Percentiles rank a stretch among this genome's conserved stretches.
These are phyloP conservation scores for Candida hungchunana DNA, from an alignment of 805 yeast genomes.

Conservation along the genomic window DNA sequence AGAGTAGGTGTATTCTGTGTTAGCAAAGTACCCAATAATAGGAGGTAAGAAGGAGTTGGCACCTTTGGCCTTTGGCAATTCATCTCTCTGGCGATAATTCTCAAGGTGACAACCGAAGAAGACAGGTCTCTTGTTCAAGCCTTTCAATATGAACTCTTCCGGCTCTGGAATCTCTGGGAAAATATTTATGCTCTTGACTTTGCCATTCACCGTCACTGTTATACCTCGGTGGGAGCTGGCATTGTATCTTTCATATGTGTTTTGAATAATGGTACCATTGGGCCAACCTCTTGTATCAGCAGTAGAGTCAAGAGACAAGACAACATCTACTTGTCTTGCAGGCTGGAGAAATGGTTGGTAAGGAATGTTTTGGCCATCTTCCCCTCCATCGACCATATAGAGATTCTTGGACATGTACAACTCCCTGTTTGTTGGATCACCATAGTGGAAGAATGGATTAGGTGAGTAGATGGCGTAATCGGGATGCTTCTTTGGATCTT, in stretches of 20 bases:
- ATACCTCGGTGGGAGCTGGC: slow-evolving; percentile 16
- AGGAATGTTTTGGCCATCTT: slow-evolving; percentile 71
- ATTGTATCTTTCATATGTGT: slow-evolving; percentile 27
- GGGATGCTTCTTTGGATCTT: slow-evolving; percentile 37
- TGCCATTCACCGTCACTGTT: slow-evolving; percentile 37
- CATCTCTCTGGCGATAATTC: slow-evolving; percentile 12
- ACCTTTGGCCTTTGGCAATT: slow-evolving; percentile 11
- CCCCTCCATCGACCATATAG: slow-evolving; percentile 75
- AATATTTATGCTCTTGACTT: slow-evolving; percentile 34
- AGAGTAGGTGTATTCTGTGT: slow-evolving; percentile 35
- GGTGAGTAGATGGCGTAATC: slow-evolving; percentile 61
- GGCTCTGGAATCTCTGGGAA: slow-evolving; percentile 64
- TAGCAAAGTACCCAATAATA: slow-evolving; percentile 48
- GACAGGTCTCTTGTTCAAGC: slow-evolving; percentile 57
- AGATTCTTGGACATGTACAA: slow-evolving; percentile 29
- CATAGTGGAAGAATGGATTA: slow-evolving; percentile 49
- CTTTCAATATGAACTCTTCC: slow-evolving; percentile 41
- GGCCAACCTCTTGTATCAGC: slow-evolving; percentile 53
- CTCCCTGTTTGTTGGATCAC: slow-evolving; percentile 16
- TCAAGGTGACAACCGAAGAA: slow-evolving; percentile 69
- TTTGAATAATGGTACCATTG: slow-evolving; percentile 49
- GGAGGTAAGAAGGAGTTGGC: slow-evolving; percentile 40
- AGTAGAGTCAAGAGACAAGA: slow-evolving; percentile 58
- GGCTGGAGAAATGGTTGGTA: slow-evolving; percentile 59
- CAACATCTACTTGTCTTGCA: slow-evolving; percentile 55